Conservation (phyloP, 106 monocot species). For the Dendrobium catenatum region DNA sequence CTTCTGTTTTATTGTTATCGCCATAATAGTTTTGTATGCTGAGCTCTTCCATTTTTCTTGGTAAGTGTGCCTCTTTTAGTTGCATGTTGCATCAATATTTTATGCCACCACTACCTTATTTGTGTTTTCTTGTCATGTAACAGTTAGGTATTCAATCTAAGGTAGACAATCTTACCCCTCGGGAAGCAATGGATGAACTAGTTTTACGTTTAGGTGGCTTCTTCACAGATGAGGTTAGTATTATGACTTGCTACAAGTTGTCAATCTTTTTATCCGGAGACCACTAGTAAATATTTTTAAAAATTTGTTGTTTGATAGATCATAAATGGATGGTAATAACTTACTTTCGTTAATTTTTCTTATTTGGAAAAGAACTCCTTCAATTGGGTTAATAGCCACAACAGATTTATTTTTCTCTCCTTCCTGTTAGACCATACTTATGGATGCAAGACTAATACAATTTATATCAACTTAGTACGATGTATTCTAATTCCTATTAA, state of each 20-base stretch:
- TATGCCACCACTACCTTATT: not conserved
- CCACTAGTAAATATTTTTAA: not conserved
- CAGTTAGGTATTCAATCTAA: conserved; percentile 73
- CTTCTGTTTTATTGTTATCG: not conserved
- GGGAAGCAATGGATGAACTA: conserved; percentile 70
- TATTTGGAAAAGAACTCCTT: not conserved
- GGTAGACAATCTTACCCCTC: conserved; percentile 32
- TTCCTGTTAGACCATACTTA: not conserved
- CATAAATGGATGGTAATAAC: not conserved
- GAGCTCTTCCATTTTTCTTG: not conserved
- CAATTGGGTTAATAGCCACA: not conserved
- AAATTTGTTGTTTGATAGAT: not conserved
- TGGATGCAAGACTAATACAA: not conserved
- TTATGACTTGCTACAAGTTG: not conserved
- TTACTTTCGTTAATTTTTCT: not conserved
- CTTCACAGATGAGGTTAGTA: conserved; percentile 69
- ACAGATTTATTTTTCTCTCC: not conserved
- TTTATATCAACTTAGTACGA: too few relatives aligned
- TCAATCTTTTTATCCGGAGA: not conserved
- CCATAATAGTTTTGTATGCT: not conserved
- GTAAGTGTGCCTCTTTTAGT: not conserved
- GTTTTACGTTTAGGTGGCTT: conserved; percentile 50
- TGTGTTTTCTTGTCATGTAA: not conserved
- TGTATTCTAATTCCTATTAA: too few relatives aligned
- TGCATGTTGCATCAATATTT: not conserved